Conservation (phyloP, 2,329 filamentous ascomycete genomes). For the Rhinocladiella mackenziei region DNA sequence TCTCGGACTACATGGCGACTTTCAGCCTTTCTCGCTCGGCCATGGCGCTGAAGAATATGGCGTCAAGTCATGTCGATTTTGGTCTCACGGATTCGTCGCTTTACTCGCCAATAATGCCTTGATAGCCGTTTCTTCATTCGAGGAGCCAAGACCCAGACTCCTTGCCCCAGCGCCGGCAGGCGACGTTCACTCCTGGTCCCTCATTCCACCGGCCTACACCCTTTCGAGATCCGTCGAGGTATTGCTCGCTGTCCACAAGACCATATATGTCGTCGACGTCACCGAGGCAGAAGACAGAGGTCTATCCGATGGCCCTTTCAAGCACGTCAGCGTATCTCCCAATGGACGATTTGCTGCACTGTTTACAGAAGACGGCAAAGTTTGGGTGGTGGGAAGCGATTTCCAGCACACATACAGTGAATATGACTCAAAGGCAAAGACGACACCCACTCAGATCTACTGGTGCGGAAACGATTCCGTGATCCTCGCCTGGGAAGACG, state of each 20-base stretch:
- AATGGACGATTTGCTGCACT: slow-evolving; percentile 84
- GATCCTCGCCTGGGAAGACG: slow-evolving; percentile 94
- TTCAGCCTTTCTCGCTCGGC: slow-evolving; percentile 87
- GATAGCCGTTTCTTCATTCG: slow-evolving; percentile 80
- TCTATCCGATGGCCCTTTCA: slow-evolving; percentile 87
- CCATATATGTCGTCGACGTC: slow-evolving; percentile 80
- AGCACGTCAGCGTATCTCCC: slow-evolving; percentile 83
- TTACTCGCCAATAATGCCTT: slow-evolving; percentile 83
- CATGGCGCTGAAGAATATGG: slow-evolving; percentile 84
- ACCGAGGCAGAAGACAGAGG: slow-evolving; percentile 87
- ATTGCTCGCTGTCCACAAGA: slow-evolving; percentile 76
- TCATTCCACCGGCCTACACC: slow-evolving; percentile 83
- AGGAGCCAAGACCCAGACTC: slow-evolving; percentile 81
- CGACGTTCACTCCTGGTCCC: slow-evolving; percentile 78
- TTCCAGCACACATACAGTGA: slow-evolving; percentile 90
- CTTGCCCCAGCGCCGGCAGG: slow-evolving; percentile 74
- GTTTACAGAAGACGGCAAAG: slow-evolving; percentile 77
- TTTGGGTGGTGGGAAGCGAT: slow-evolving; percentile 91
- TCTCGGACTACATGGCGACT: slow-evolving; percentile 87
- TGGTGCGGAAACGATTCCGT: slow-evolving; percentile 97
- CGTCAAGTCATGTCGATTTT: slow-evolving; percentile 87
- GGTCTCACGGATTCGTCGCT: slow-evolving; percentile 86
- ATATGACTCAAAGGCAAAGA: slow-evolving; percentile 82
- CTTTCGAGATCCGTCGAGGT: slow-evolving; percentile 92
- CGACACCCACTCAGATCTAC: slow-evolving; percentile 78